phyloP scores from a whole-genome alignment of 805 yeast genomes.

The Wickerhamiella dianesei region DNA sequence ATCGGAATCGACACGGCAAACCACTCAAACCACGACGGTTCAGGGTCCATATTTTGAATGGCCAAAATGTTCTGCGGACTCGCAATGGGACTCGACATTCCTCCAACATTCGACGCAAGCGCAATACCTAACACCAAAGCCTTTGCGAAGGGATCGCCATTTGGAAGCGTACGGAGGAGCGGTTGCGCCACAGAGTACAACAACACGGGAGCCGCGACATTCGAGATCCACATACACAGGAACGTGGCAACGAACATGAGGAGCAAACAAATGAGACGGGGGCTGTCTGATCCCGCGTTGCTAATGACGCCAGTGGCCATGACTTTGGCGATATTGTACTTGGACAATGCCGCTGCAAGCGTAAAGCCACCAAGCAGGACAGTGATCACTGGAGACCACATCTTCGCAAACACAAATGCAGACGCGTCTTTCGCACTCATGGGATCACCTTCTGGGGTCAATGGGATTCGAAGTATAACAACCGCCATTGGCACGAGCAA shows the following conservation, averaged over 20 bases:
- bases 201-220: conserved; percentile 93
- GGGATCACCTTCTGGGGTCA: conserved; percentile 22
- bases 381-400: conserved; percentile 95
- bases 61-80: conserved; percentile 95
- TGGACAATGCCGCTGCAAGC: conserved; percentile 85
- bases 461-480: conserved; percentile 53
- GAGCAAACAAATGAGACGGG: conserved; percentile 58
- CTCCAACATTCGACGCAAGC: conserved; percentile 83
- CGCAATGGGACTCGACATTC: conserved; percentile 95
- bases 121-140: conserved; percentile 87
- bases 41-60: conserved; percentile 72
- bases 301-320: conserved; percentile 71
- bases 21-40: conserved; percentile 87
- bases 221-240: conserved; percentile 89
- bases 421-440: conserved; percentile 60
- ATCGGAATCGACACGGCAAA: conserved; percentile 79
- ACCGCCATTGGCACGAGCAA: conserved; percentile 68
- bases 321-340: conserved; percentile 75
- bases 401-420: conserved; percentile 61
- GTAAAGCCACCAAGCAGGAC: conserved; percentile 86
- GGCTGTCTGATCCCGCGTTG: conserved; percentile 66
- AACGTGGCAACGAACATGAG: conserved; percentile 79
- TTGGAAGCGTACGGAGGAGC: conserved; percentile 66
- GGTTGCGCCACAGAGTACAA: conserved; percentile 89
- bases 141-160: conserved; percentile 62